Evolutionary conservation across 768 basidiomycete species (phyloP).

Genomic region (Termitomyces sp.): DNA sequence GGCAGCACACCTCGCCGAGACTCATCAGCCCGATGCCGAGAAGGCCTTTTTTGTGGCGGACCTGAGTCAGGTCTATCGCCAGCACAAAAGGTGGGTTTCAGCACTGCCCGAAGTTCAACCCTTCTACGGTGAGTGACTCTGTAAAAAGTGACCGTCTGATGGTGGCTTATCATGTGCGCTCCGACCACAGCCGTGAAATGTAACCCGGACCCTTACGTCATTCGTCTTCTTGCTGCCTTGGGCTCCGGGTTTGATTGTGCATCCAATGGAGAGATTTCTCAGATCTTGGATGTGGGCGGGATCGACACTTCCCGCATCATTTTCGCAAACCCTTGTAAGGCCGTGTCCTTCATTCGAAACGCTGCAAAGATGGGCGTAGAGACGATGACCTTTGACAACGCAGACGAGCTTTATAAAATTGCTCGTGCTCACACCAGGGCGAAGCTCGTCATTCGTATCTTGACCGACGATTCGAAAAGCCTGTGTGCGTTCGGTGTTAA

Average conservation of each 20-base stretch:
- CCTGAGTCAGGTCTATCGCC: constrained; percentile 79
- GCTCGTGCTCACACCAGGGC: constrained; percentile 75
- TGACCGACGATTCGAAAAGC: constrained; percentile 97
- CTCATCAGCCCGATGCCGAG: constrained; percentile 70
- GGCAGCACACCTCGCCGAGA: constrained; percentile 45
- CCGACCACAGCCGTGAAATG: constrained; percentile 81
- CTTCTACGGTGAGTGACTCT: constrained; percentile 74
- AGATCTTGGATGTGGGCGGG: constrained; percentile 69
- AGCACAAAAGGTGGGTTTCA: constrained; percentile 77
- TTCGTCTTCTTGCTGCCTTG: constrained; percentile 83
- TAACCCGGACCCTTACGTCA: constrained; percentile 94
- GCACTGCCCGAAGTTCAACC: constrained; percentile 84
- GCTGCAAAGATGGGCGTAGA: constrained; percentile 78
- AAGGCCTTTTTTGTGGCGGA: constrained; percentile 97
- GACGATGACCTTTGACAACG: constrained; percentile 98
- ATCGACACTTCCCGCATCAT: constrained; percentile 82
- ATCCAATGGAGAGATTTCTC: constrained; percentile 86
- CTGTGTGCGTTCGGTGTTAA: constrained; percentile 92
- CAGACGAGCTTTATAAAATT: constrained; percentile 93
- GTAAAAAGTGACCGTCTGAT: neutral
- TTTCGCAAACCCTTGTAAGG: constrained; percentile 99
- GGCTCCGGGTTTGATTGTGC: constrained; percentile 98
- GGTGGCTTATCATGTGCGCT: constrained; percentile 2
- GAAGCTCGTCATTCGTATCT: constrained; percentile 86
- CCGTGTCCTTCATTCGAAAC: constrained; percentile 84